Evolutionary conservation across 805 yeast species (phyloP), one percentile per base, ranked within the genome.

Genomic region (Wickerhamomyces rabaulensis): DNA sequence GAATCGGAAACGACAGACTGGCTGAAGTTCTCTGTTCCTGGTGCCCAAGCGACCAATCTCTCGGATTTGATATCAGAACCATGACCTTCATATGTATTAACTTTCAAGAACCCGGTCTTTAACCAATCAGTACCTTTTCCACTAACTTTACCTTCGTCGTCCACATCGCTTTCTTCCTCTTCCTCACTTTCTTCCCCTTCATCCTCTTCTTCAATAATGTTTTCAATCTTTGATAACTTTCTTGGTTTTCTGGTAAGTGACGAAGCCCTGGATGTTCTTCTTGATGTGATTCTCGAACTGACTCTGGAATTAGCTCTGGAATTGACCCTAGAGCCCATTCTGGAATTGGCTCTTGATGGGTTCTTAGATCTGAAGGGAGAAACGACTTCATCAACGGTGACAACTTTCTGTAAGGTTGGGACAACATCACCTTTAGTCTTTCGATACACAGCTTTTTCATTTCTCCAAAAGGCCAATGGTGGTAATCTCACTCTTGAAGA

Each of bases 391-490:
- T 56, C 63, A 23, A 59, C 58, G 0, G 80, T 82, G 9, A 81
- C 72, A 33, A 85, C 80, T 52, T 76, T 79, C 45, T 76, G 74
- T 22, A 84, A 74, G 39, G 78, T 78, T 43, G 80, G 80, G 8
- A 82, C 74, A 8, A 77, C 70, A 17, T 64, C 64, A n/a, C 54
- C 53, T 5, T 61, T 50, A 16, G 53, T 58, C 42, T 69, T 66
- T 38, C 73, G 69, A 57, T 85, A 89, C 3, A 86, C 76, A 26
- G 85, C 76, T 49, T 80, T 71, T 64, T 89, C 96, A 57, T 86
- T 87, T 61, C 86, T 78, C 96, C 96, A 89, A 61, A 75, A 86
- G 3, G 88, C 91, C 52, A 89, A 67, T 0, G 95, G 92, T 4
- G 82, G 77, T 7, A 85, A 74, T 51, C 78, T 76, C 0, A 79